Base-by-base conservation (phyloP, 2,329 filamentous ascomycete genomes). In the Fusarium illudens region DNA sequence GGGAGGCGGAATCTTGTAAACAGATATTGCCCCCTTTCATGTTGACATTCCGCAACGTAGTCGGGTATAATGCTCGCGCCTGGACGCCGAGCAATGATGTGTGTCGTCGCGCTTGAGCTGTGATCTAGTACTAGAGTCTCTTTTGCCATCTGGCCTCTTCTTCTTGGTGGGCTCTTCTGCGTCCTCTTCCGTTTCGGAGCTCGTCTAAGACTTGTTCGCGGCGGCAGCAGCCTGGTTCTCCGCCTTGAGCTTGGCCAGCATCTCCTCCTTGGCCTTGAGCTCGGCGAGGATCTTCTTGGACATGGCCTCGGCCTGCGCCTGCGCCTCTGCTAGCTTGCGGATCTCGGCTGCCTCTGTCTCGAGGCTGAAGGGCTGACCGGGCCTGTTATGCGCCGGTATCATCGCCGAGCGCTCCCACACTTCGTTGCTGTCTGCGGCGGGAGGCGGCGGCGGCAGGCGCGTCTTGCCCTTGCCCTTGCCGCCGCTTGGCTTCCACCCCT, bases 311-410 rank as follows among this genome's bases (percentile, higher is more conserved):
- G 92, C 86, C 74, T 89, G 87, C 58, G 84, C 83, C 75, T 89
- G 81, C 58, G 92, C 91, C 62, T 89, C 89, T 66, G 83, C 83
- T 46, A 90, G 79, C 74, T 84, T 85, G 76, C 87, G 85, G 33
- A 89, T 79, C 78, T 90, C 88, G 7, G 86, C 79, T 68, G 86
- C 83, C 80, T 92, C 92, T 49, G 89, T 90, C 80, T 91, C 89
- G 61, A 84, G 84, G 78, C 90, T 92, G 76, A 92, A 94, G n/a
- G 89, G 90, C 75, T 90, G 90, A 32, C 86, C 89, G 3, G 89
- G 87, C 9, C 87, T 84, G 73, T 87, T 90, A 49, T 82, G 84
- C 58, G 88, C 83, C 5, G 93, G 93, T 65, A 96, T 89, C 82
- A 93, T 89, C 58, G 92, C 92, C 51, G 90, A 92, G 62, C 90